Evolutionary conservation across 352 stramenopile species (phyloP).

Genomic region (Pelagophyceae sp.): DNA sequence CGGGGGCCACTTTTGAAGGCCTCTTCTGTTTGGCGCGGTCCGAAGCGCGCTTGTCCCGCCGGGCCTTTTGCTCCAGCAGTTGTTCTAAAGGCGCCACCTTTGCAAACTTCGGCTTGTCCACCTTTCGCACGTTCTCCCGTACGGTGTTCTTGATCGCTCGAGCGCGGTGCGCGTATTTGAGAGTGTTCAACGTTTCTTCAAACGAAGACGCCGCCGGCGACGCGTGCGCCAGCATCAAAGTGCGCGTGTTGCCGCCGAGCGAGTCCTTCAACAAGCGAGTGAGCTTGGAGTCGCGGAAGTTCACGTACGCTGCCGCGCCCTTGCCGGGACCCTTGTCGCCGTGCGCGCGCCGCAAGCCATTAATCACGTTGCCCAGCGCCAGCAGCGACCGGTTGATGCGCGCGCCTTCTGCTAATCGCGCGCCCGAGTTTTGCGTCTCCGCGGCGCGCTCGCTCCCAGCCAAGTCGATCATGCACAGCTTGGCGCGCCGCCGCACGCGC

Average conservation of each 20-base stretch:
- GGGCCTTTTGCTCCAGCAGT: neutral
- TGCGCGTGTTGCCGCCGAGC: constrained; percentile 70
- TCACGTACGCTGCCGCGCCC: constrained; percentile 55
- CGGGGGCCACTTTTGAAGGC: neutral
- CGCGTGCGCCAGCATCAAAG: constrained; percentile 66
- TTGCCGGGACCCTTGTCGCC: constrained; percentile 42
- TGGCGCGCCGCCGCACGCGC: constrained; percentile 58
- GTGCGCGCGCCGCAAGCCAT: constrained; percentile 52
- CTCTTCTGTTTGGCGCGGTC: neutral
- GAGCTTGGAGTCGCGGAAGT: constrained; percentile 76
- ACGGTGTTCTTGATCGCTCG: constrained; percentile 61
- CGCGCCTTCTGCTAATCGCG: constrained; percentile 69
- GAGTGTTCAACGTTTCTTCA: constrained; percentile 74
- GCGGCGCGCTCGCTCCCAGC: constrained; percentile 74
- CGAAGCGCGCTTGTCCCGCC: neutral
- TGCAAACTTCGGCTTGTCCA: constrained; percentile 29
- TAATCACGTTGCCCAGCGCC: constrained; percentile 82
- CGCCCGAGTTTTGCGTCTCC: constrained; percentile 71
- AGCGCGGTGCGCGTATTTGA: constrained; percentile 82
- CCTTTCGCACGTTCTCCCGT: constrained; percentile 76
- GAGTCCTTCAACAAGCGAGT: constrained; percentile 78
- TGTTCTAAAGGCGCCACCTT: neutral
- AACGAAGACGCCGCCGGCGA: constrained; percentile 59
- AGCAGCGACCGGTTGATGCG: constrained; percentile 83
- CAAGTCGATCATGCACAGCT: constrained; percentile 76